These are phyloP conservation scores for Ascoidea asiatica DNA, from an alignment of 805 yeast species.

Conservation along the genomic window DNA sequence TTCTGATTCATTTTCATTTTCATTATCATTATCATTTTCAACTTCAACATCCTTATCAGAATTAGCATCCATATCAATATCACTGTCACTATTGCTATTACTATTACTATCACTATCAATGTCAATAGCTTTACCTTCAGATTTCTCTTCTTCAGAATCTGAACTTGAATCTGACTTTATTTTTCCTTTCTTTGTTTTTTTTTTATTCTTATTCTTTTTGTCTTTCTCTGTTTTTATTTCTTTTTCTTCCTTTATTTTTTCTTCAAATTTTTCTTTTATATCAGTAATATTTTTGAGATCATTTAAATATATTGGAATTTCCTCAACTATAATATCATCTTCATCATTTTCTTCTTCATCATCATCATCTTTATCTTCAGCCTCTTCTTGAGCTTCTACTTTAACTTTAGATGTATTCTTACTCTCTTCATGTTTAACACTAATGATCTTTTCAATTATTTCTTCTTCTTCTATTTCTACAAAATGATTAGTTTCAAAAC, in stretches of 20 bases:
- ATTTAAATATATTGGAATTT: conserved; percentile 41
- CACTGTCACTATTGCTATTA: no score
- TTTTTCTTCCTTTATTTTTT: conserved; percentile 9
- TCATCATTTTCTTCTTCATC: conserved; percentile 17
- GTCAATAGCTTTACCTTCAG: not conserved
- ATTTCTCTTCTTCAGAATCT: not conserved
- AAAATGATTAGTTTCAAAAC: not conserved
- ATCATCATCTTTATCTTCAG: conserved; percentile 6
- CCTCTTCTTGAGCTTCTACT: conserved; percentile 7
- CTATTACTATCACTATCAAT: no score
- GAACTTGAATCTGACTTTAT: conserved; percentile 16
- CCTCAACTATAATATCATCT: conserved; percentile 49
- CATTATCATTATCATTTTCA: no score
- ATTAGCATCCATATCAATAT: no score
- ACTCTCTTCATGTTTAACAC: no score
- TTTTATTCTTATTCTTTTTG: not conserved
- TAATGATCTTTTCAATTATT: no score
- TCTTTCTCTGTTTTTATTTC: not conserved
- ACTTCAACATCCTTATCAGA: no score
- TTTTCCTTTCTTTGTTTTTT: not conserved
- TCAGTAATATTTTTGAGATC: conserved; percentile 1
- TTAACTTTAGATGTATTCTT: no score
- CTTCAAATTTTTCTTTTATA: not conserved
- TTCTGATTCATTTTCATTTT: no score
- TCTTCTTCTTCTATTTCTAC: not conserved